Conservation (phyloP, 805 yeast genomes). For the Metschnikowia kunwiensis region DNA sequence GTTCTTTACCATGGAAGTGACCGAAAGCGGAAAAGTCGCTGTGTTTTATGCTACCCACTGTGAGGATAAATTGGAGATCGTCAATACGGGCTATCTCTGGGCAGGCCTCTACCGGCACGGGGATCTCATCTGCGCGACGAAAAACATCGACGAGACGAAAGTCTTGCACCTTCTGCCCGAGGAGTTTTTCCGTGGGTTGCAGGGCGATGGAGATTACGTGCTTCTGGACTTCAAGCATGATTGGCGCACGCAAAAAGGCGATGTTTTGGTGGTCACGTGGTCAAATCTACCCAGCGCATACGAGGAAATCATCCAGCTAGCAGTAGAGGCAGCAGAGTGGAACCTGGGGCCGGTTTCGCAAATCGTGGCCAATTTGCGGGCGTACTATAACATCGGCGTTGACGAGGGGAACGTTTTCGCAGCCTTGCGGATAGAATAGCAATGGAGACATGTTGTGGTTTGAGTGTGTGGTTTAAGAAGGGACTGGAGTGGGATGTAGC, state of each 20-base stretch:
- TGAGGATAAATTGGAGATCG: not conserved
- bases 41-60: slow-evolving; percentile 1
- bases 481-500: too few species aligned
- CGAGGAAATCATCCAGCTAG: slow-evolving; percentile 4
- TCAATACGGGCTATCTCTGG: slow-evolving; percentile 4
- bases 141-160: not conserved
- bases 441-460: too few species aligned
- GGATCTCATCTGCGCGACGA: not conserved
- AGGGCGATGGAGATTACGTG: not conserved
- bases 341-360: not conserved
- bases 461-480: too few species aligned
- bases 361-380: not conserved
- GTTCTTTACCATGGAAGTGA: not conserved
- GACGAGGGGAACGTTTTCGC: slow-evolving; percentile 1
- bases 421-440: not conserved
- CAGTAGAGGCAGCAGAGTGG: slow-evolving; percentile 5
- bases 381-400: not conserved
- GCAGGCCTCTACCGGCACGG: slow-evolving; percentile 3
- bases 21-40: not conserved
- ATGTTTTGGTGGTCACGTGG: slow-evolving; percentile 1
- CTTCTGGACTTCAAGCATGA: not conserved
- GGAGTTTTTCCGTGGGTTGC: slow-evolving; percentile 1
- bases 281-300: not conserved
- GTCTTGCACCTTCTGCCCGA: slow-evolving; percentile 3
- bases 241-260: slow-evolving; percentile 1